phyloP scores from a whole-genome alignment of 108 stramenopile species.

The Seminavis robusta region DNA sequence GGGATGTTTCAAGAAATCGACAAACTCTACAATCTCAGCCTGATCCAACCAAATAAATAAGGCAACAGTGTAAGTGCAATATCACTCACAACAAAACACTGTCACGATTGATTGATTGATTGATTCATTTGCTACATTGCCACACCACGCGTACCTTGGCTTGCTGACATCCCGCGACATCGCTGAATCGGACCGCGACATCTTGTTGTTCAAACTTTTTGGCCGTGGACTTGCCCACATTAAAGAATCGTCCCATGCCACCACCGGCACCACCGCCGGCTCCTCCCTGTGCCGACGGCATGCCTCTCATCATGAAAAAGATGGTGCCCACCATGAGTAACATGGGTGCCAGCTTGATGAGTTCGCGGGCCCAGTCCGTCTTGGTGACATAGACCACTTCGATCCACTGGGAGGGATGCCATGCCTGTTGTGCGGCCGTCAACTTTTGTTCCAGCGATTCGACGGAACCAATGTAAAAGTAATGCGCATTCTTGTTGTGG shows the following conservation, averaged over 20 bases:
- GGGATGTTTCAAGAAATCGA: conserved; percentile 92
- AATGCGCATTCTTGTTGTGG: too few relatives aligned
- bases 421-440: conserved; percentile 83
- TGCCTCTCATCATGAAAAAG: conserved; percentile 75
- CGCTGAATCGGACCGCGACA: conserved; percentile 85
- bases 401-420: conserved; percentile 82
- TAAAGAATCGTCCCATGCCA: conserved; percentile 51
- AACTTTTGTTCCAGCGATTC: conserved; percentile 97
- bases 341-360: conserved; percentile 72
- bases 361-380: conserved; percentile 79
- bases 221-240: conserved; percentile 84
- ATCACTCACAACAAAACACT: too few relatives aligned
- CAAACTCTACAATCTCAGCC: conserved; percentile 99
- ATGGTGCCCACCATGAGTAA: conserved; percentile 74
- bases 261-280: conserved; percentile 59
- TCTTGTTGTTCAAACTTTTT: conserved; percentile 85
- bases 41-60: too few relatives aligned
- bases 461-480: conserved; percentile 96
- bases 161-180: conserved; percentile 99
- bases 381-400: conserved; percentile 94
- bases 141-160: too few relatives aligned
- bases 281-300: conserved; percentile 66
- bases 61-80: too few relatives aligned
- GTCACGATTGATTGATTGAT: too few relatives aligned
- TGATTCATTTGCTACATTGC: too few relatives aligned